A percentile compares a stretch with the other conserved stretches of the same genome.
These are phyloP conservation scores for Eucalyptus microcorys DNA, from an alignment of 345 rosid species.

Conservation along the genomic window DNA sequence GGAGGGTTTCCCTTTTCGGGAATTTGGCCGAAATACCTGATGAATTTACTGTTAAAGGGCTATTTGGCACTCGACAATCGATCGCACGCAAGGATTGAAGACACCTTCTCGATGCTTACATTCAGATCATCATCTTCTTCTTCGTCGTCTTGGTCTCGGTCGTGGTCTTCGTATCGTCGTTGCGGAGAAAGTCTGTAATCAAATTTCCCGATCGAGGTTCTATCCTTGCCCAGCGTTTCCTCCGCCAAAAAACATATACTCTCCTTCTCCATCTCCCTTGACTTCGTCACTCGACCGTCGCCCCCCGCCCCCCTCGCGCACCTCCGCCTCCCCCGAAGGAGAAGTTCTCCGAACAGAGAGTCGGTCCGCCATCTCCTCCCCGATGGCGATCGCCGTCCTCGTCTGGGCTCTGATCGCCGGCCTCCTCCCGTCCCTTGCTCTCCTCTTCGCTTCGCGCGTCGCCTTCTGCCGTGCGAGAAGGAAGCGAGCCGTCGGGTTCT, in stretches of 20 bases:
- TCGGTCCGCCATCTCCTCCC: not conserved
- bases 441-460: constrained; percentile 21
- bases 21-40: not conserved
- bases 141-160: not conserved
- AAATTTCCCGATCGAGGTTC: not conserved
- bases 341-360: not conserved
- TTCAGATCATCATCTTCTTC: not conserved
- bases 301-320: not conserved
- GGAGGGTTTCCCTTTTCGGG: not conserved
- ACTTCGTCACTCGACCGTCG: not conserved
- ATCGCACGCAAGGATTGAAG: not conserved
- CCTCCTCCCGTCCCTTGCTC: constrained; percentile 11
- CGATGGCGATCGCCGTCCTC: constrained; percentile 24
- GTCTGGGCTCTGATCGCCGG: constrained; percentile 14
- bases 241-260: not conserved
- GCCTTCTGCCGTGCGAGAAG: constrained; percentile 20
- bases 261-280: not conserved
- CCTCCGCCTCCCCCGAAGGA: not conserved
- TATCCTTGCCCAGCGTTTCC: not conserved
- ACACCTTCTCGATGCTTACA: not conserved
- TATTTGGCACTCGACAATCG: not conserved
- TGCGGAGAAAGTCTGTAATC: not conserved
- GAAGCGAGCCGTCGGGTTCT: constrained; percentile 62
- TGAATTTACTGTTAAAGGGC: not conserved
- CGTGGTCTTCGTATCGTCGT: not conserved